Conservation (phyloP, 169 alveolate genomes). For the Cryptosporidium parvum region DNA sequence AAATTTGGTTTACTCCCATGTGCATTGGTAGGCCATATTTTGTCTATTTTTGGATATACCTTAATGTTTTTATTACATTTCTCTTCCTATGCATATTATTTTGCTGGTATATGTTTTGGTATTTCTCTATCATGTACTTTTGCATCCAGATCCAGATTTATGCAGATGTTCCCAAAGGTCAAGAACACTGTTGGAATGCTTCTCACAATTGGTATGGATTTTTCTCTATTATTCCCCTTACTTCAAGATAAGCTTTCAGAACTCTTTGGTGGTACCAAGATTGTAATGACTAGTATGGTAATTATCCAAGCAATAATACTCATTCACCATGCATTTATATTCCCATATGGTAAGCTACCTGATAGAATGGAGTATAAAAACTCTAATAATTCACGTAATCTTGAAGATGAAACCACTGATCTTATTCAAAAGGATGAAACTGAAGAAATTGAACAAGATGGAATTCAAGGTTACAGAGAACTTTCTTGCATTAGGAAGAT, state of each 20-base stretch:
- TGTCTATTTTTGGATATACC: conserved; percentile 20
- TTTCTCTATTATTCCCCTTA: conserved; percentile 44
- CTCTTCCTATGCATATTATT: conserved; percentile 17
- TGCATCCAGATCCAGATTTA: conserved; percentile 76
- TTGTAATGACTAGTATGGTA: conserved; percentile 30
- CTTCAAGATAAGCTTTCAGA: conserved; percentile 40
- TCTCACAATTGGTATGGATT: conserved; percentile 69
- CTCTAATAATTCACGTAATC: not conserved
- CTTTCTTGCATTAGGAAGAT: conserved; percentile 41
- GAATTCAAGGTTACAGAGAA: conserved; percentile 44
- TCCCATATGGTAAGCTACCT: conserved; percentile 57
- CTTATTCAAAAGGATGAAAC: not conserved
- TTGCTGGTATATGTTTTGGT: conserved; percentile 64
- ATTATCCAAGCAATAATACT: not conserved
- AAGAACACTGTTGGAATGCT: conserved; percentile 69
- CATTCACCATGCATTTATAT: conserved; percentile 48
- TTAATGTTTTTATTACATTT: conserved; percentile 40
- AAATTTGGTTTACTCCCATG: conserved; percentile 61
- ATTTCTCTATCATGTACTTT: conserved; percentile 33
- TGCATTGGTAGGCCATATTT: conserved; percentile 46
- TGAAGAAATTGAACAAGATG: not conserved
- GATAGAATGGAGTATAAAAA: conserved; percentile 22
- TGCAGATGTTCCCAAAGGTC: conserved; percentile 70
- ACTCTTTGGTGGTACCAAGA: conserved; percentile 13
- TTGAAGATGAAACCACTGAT: conserved; percentile 17